Evolutionary conservation across 108 stramenopile species (phyloP).

Genomic region (Fragilaria radians): DNA sequence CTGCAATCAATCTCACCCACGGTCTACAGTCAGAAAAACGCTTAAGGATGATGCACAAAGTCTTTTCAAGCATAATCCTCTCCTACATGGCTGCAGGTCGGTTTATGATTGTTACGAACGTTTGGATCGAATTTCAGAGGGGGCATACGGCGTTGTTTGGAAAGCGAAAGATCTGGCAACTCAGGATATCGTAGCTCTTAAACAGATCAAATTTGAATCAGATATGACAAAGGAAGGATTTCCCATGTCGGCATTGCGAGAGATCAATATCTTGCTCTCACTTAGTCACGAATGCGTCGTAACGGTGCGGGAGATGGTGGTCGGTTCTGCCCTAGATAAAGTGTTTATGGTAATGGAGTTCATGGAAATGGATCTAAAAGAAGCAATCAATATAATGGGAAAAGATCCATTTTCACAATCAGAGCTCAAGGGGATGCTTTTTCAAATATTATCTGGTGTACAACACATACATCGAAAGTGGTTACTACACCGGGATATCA

Average conservation of each 20-base stretch:
- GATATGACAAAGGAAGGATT: slow-evolving; percentile 81
- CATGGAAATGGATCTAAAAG: slow-evolving; percentile 87
- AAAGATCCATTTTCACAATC: slow-evolving; percentile 56
- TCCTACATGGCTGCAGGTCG: slow-evolving; percentile 72
- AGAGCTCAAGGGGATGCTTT: slow-evolving; percentile 74
- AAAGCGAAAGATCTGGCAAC: slow-evolving; percentile 71
- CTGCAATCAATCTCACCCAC: not conserved
- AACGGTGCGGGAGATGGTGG: slow-evolving; percentile 80
- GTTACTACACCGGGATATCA: slow-evolving; percentile 90
- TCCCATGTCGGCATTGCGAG: slow-evolving; percentile 88
- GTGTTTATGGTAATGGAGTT: slow-evolving; percentile 95
- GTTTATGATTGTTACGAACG: slow-evolving; percentile 87
- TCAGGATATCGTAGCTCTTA: slow-evolving; percentile 81
- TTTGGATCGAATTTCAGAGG: slow-evolving; percentile 74
- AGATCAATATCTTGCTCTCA: slow-evolving; percentile 75
- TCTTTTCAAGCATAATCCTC: slow-evolving; percentile 58
- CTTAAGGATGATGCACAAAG: not conserved
- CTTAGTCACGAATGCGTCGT: slow-evolving; percentile 84
- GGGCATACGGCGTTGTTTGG: slow-evolving; percentile 95
- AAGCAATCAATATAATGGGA: slow-evolving; percentile 48
- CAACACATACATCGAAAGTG: slow-evolving; percentile 74
- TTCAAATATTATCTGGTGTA: slow-evolving; percentile 71
- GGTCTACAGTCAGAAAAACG: not conserved
- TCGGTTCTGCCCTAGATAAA: slow-evolving; percentile 55
- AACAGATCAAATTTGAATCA: slow-evolving; percentile 85